Base-by-base conservation (phyloP, 2,329 filamentous ascomycete genomes). In the Diaporthe aspalathi region DNA sequence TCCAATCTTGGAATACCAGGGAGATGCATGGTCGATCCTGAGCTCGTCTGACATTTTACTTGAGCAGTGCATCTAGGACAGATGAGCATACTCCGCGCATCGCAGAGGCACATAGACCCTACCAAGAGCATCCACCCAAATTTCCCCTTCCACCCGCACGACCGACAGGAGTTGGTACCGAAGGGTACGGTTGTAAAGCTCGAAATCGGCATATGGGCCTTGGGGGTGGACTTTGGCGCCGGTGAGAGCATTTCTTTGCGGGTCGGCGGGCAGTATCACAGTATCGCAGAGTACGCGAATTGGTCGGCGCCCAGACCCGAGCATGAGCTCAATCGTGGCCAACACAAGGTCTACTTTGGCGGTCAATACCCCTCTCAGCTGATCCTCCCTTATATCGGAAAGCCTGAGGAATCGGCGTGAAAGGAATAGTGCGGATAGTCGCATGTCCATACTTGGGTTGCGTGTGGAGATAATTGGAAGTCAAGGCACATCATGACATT, bases 171-270 rank as follows among this genome's bases (percentile, higher is more conserved):
- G 53, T 83, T 84, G 74, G 77, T 86, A 1, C 68, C 75, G 2
- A 79, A 79, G 0, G 84, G 84, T 0, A 76, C 81, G 8, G 76
- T 86, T 24, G 83, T 85, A 5, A 81, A 80, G 74, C 75, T 86
- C 5, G 83, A 86, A 56, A 86, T 86, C 70, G 83, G 83, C 0
- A 83, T 86, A 16, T 86, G 83, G 84, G 80, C 81, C 0, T 81
- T 83, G 78, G 84, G 84, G 0, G 79, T 84, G 0, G 81, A 84
- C 35, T 86, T 82, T 74, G 82, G 85, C 3, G 80, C 77, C 7
- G 84, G 82, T 0, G 82, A 85, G 72, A 71, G 72, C 11, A 71
- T 77, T 20, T 69, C 68, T 14, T 49, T 81, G 24, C 57, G 79
- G 74, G 72, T 81, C 7, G 65, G 65, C 20, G 79, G 80, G 1